Conservation (phyloP, 805 yeast genomes). For the Zygotorulaspora florentina region DNA sequence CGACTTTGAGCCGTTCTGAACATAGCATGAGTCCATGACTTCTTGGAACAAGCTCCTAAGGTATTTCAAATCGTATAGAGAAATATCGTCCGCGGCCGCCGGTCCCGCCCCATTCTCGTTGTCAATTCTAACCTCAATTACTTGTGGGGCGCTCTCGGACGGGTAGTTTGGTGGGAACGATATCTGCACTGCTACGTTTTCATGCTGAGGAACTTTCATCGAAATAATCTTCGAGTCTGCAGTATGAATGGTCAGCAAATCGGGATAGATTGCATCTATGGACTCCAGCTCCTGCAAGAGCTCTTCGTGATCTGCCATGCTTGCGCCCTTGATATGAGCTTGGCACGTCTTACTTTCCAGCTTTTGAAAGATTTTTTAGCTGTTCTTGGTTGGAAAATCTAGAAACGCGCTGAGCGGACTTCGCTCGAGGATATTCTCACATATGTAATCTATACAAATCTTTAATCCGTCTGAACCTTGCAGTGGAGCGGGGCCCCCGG, state of each 20-base stretch:
- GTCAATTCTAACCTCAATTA: conserved; percentile 47
- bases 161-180: conserved; percentile 76
- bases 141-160: conserved; percentile 49
- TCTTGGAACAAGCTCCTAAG: conserved; percentile 46
- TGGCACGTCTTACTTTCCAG: not conserved
- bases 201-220: conserved; percentile 58
- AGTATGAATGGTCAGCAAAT: conserved; percentile 38
- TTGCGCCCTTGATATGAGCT: conserved; percentile 1
- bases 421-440: too few species aligned
- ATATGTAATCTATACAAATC: too few species aligned
- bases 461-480: too few species aligned
- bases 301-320: conserved; percentile 20
- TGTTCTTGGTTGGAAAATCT: too few species aligned
- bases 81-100: conserved; percentile 12
- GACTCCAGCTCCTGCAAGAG: conserved; percentile 63
- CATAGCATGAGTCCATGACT: conserved; percentile 50
- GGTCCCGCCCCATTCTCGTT: conserved; percentile 29
- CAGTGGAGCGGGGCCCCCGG: too few species aligned
- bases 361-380: not conserved
- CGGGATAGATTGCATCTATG: conserved; percentile 84
- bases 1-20: conserved; percentile 42
- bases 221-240: conserved; percentile 39
- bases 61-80: conserved; percentile 43
- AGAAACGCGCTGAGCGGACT: too few species aligned
- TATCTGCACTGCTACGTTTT: conserved; percentile 55